Percentiles rank a stretch among this genome's conserved stretches.
Evolutionary conservation across 2,329 filamentous ascomycete species (phyloP).

Genomic region (Botrytis porri): DNA sequence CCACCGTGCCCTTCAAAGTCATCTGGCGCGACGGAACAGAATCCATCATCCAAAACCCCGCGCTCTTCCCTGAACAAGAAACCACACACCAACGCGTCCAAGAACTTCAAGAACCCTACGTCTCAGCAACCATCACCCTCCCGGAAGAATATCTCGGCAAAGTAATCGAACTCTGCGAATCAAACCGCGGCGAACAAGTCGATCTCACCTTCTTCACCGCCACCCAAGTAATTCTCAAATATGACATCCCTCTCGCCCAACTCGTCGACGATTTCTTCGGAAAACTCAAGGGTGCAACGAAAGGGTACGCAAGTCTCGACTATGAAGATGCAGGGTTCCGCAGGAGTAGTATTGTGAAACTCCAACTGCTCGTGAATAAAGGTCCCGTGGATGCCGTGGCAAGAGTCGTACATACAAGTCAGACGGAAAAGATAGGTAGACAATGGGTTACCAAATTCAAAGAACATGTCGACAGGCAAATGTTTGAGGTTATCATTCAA

Average conservation of each 20-base stretch:
- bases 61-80: constrained; percentile 75
- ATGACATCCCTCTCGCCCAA: constrained; percentile 82
- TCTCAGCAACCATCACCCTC: constrained; percentile 80
- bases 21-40: constrained; percentile 75
- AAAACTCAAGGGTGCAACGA: constrained; percentile 88
- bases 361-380: constrained; percentile 93
- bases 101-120: constrained; percentile 70
- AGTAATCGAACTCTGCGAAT: constrained; percentile 92
- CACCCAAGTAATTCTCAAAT: constrained; percentile 91
- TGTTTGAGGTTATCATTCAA: constrained; percentile 97
- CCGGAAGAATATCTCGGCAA: constrained; percentile 92
- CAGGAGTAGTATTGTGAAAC: constrained; percentile 74
- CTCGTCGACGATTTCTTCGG: constrained; percentile 97
- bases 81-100: constrained; percentile 49
- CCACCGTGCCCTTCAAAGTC: constrained; percentile 88
- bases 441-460: constrained; percentile 96
- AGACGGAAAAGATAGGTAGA: constrained; percentile 76
- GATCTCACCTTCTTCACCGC: constrained; percentile 88
- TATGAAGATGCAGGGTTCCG: constrained; percentile 95
- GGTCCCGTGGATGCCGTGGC: constrained; percentile 89
- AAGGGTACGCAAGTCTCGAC: constrained; percentile 92
- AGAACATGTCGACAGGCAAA: constrained; percentile 91
- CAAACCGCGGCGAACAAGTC: constrained; percentile 81
- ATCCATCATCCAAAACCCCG: constrained; percentile 78
- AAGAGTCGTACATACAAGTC: constrained; percentile 80